Conservation (phyloP, 108 stramenopile species). For the Pseudonitzschia delicatissima region DNA sequence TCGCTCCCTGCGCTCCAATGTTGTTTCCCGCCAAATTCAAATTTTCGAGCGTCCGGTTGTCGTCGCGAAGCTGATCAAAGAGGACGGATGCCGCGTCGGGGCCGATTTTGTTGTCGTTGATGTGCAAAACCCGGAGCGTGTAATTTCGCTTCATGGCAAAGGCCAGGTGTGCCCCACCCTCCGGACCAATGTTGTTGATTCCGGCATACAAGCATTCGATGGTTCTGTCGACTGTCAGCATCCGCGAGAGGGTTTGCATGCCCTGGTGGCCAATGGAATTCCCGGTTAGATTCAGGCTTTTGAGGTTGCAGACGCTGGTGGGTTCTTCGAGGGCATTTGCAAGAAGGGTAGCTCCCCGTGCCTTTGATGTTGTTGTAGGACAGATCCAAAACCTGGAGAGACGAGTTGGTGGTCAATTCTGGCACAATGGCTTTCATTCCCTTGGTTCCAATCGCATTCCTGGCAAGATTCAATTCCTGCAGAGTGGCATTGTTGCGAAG, state of each 20-base stretch:
- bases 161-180: conserved; percentile 41
- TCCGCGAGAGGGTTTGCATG: conserved; percentile 20
- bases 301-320: conserved; percentile 1
- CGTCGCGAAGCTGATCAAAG: conserved; percentile 19
- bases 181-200: conserved; percentile 25
- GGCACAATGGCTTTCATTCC: conserved; percentile 38
- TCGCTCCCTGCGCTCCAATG: conserved; percentile 40
- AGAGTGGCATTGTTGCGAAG: conserved; percentile 28
- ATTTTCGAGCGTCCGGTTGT: conserved; percentile 24
- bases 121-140: conserved; percentile 35
- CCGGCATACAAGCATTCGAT: conserved; percentile 26
- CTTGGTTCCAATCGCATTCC: conserved; percentile 43
- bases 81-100: conserved; percentile 30
- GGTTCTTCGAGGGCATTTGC: conserved; percentile 18
- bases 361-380: conserved; percentile 37
- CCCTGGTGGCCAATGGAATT: conserved; percentile 34
- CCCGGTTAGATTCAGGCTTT: conserved; percentile 24
- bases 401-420: conserved; percentile 22
- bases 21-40: conserved; percentile 51
- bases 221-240: conserved; percentile 20
- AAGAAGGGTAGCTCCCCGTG: conserved; percentile 16
- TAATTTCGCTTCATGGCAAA: conserved; percentile 29
- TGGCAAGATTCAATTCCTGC: conserved; percentile 34
- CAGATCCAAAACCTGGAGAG: conserved; percentile 43
- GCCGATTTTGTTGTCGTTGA: conserved; percentile 40